Base-by-base conservation (phyloP, 768 basidiomycete species). In the Leccinum longicurvipes region DNA sequence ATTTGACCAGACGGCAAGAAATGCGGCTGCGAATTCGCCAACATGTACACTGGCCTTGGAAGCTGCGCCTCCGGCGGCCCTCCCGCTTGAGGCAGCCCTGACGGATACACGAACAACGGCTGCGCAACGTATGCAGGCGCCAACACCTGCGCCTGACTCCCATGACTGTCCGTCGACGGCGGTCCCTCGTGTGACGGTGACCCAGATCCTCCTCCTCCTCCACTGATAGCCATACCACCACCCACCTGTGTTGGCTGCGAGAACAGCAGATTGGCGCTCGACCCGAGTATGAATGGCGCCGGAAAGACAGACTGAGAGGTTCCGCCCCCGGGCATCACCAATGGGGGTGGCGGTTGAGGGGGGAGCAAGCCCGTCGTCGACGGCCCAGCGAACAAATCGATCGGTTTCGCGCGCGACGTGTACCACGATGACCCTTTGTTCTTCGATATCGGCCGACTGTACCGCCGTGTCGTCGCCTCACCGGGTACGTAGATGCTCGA, bases 401-500 rank as follows among this genome's bases (percentile, higher is more conserved):
- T 59, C 24, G 59, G 62, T 19, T 61, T 69, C 15, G 70, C 59
- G 15, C 69, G 69, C 23, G 63, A 58, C 0, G 54, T 53, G n/a
- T 71, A 71, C 70, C 71, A 71, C 1, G 66, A 67, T 23, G 59
- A 57, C 1, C 65, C 66, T 19, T 70, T 60, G 46, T 65, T 59
- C 53, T 66, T 72, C 12, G 51, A 15, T 15, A 67, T 59, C 2
- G 63, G 69, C 11, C 70, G 59, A 47, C 71, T 71, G 53, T 67
- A 65, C 32, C 71, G 65, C 23, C 71, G 62, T 0, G 57, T 59
- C 9, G 64, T 62, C 19, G 69, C 55, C 27, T 72, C 66, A 1
- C 77, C 74, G 1, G 79, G 79, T 51, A 77, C 65, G 60, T 80
- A 79, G 46, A 79, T 77, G n/a, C 69, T 73, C 12, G 80, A 79